phyloP scores from a whole-genome alignment of 2,329 filamentous ascomycete species.

The Aspergillus hortae region DNA sequence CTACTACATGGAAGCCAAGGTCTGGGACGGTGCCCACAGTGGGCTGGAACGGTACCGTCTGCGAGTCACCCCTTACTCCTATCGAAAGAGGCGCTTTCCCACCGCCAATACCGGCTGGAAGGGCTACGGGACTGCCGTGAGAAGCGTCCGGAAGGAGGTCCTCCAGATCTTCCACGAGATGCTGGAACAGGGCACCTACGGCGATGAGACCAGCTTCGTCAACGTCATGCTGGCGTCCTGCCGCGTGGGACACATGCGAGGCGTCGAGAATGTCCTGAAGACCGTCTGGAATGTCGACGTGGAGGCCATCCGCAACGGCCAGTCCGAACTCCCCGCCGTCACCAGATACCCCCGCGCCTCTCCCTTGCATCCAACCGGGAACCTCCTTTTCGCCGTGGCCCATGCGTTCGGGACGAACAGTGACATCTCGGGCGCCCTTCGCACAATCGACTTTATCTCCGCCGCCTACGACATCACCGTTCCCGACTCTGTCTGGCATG shows the following conservation, averaged over 20 bases:
- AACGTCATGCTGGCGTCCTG: slow-evolving; percentile 51
- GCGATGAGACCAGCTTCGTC: slow-evolving; percentile 52
- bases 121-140: slow-evolving; percentile 27
- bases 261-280: slow-evolving; percentile 47
- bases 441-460: slow-evolving; percentile 62
- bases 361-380: slow-evolving; percentile 55
- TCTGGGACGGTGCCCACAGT: slow-evolving; percentile 45
- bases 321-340: slow-evolving; percentile 30
- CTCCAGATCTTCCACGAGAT: slow-evolving; percentile 48
- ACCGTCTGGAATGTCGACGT: slow-evolving; percentile 55
- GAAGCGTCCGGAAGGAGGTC: slow-evolving; percentile 34
- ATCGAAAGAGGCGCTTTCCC: slow-evolving; percentile 25
- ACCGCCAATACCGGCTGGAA: slow-evolving; percentile 19
- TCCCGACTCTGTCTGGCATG: slow-evolving; percentile 58
- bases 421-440: slow-evolving; percentile 56
- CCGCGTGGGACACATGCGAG: slow-evolving; percentile 50
- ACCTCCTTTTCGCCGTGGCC: slow-evolving; percentile 63
- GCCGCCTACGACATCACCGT: slow-evolving; percentile 57
- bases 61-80: slow-evolving; percentile 31
- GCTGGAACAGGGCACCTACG: slow-evolving; percentile 39
- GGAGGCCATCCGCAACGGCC: slow-evolving; percentile 37
- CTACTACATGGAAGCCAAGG: slow-evolving; percentile 48
- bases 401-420: slow-evolving; percentile 66
- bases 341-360: slow-evolving; percentile 46
- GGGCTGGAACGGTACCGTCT: slow-evolving; percentile 39